Conservation (phyloP, 352 stramenopile species). For the Vaucheria bursata region DNA sequence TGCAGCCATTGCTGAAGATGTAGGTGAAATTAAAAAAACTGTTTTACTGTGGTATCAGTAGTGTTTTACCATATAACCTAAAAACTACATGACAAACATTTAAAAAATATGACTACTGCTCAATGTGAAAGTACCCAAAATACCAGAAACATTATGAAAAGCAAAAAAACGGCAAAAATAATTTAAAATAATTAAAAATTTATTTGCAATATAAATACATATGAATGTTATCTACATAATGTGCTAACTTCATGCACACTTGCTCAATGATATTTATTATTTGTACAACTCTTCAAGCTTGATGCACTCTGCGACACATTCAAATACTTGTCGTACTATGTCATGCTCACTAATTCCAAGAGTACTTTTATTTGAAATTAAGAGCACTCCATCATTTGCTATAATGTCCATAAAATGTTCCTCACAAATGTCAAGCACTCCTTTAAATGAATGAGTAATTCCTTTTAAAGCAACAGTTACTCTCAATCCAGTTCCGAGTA, state of each 20-base stretch:
- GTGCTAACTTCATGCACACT: neutral
- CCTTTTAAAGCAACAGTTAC: neutral
- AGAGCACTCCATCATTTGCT: neutral
- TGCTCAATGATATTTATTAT: neutral
- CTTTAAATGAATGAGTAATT: neutral
- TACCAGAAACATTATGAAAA: neutral
- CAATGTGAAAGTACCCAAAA: neutral
- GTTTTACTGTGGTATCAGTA: no score
- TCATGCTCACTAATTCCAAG: constrained; percentile 8
- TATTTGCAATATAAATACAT: neutral
- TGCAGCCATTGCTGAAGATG: no score
- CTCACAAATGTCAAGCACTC: neutral
- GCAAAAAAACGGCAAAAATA: neutral
- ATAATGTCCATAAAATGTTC: neutral
- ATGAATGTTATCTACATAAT: neutral
- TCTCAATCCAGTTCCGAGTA: constrained; percentile 1
- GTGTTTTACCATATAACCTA: no score
- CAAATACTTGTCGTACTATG: neutral
- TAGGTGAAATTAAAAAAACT: no score
- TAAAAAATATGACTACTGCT: no score
- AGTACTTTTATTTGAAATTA: neutral
- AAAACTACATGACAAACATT: no score
- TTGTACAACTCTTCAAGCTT: constrained; percentile 4
- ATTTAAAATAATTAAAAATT: neutral
- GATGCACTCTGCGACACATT: neutral